These are phyloP conservation scores for Rhododendron kiyosumense DNA, from an alignment of 148 eudicot species.

Conservation along the genomic window DNA sequence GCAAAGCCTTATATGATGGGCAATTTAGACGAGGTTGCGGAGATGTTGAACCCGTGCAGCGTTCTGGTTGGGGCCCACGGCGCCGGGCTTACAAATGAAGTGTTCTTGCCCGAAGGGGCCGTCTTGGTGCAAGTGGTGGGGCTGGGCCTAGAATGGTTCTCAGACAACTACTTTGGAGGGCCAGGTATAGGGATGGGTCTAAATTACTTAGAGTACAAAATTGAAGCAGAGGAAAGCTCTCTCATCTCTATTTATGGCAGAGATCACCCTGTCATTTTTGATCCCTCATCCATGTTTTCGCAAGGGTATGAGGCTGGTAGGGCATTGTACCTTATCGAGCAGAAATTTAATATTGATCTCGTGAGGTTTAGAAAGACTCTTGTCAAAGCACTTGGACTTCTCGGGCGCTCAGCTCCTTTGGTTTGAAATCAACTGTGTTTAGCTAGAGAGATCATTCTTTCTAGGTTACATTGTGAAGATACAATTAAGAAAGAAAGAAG, in stretches of 20 bases:
- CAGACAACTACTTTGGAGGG: slow-evolving; percentile 29
- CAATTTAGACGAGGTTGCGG: slow-evolving; percentile 26
- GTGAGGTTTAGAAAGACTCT: slow-evolving; percentile 38
- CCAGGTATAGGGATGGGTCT: slow-evolving; percentile 45
- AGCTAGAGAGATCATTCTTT: no score
- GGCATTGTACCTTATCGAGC: slow-evolving; percentile 42
- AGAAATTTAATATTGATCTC: slow-evolving; percentile 40
- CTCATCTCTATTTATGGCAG: slow-evolving; percentile 32
- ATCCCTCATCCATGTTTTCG: slow-evolving; percentile 24
- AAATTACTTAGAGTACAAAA: slow-evolving; percentile 42
- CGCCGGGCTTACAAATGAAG: slow-evolving; percentile 45
- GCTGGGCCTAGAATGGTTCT: slow-evolving; percentile 44
- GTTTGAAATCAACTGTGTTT: background rate
- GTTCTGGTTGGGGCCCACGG: slow-evolving; percentile 57
- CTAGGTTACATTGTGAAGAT: no score
- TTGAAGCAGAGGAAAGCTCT: slow-evolving; percentile 50
- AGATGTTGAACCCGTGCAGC: slow-evolving; percentile 36
- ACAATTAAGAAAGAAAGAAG: no score
- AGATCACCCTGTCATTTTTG: slow-evolving; percentile 35
- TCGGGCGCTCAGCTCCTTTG: slow-evolving; percentile 8
- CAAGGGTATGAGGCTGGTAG: slow-evolving; percentile 20
- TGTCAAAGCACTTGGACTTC: slow-evolving; percentile 38
- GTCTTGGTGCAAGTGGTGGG: slow-evolving; percentile 50
- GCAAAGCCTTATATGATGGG: slow-evolving; percentile 19
- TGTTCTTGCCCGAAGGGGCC: slow-evolving; percentile 49